phyloP scores from a whole-genome alignment of 2,329 filamentous ascomycete genomes.

The Cladosporium sp. region DNA sequence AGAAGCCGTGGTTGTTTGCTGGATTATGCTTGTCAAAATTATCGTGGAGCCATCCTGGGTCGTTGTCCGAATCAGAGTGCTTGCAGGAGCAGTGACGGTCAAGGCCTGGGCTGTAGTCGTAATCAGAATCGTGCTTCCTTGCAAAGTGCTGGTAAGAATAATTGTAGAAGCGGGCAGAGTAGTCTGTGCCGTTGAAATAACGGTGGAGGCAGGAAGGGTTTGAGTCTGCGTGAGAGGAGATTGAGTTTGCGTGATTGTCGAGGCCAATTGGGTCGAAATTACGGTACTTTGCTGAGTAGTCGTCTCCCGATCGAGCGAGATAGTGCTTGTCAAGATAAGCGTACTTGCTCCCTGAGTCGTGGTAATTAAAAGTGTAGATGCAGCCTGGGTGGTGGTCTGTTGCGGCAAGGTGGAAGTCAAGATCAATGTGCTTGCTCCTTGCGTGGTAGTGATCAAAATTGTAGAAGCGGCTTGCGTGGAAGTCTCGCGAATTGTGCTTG shows the following conservation, averaged over 20 bases:
- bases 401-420: background rate
- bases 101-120: background rate
- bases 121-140: background rate
- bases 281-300: background rate
- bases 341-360: background rate
- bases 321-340: background rate
- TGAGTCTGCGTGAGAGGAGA: background rate
- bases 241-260: background rate
- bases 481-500: background rate
- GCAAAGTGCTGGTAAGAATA: background rate
- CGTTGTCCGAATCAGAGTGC: background rate
- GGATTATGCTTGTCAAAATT: background rate
- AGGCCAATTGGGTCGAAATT: background rate
- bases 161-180: background rate
- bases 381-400: background rate
- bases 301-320: background rate
- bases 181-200: background rate
- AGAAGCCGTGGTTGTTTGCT: background rate
- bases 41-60: background rate
- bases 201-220: background rate
- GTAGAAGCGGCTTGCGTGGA: background rate
- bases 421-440: background rate
- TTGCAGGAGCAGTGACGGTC: background rate
- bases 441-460: background rate
- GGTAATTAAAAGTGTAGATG: slow-evolving; percentile 3